Conservation (phyloP, 441 rosid species). For the Dalechampia spathulata region DNA sequence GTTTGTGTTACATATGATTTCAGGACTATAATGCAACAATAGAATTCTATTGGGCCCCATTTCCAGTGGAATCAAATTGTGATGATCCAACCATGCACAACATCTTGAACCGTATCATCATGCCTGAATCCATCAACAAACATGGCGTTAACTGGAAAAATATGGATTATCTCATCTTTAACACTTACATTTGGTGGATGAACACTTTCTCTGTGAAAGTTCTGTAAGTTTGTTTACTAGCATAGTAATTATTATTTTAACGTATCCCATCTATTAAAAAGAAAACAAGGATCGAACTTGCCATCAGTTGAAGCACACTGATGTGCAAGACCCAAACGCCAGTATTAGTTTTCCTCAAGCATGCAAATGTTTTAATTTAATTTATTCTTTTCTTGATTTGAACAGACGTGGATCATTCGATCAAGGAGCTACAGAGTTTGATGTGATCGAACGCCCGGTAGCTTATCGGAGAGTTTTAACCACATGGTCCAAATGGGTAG, state of each 20-base stretch:
- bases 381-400: not conserved
- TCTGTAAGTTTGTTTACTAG: constrained; percentile 57
- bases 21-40: constrained; percentile 87
- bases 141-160: constrained; percentile 71
- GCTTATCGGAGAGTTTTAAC: constrained; percentile 59
- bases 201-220: constrained; percentile 81
- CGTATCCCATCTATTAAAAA: no score
- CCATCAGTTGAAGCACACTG: no score
- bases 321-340: no score
- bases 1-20: no score
- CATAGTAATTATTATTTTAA: no score
- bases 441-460: constrained; percentile 60
- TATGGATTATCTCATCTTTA: constrained; percentile 78
- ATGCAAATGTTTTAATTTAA: no score
- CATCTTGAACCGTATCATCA: constrained; percentile 75
- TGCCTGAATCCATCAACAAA: constrained; percentile 78
- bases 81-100: constrained; percentile 82
- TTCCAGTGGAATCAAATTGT: constrained; percentile 84
- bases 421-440: constrained; percentile 60
- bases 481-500: constrained; percentile 88
- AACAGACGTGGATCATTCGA: constrained; percentile 83
- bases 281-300: no score
- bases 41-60: no score
- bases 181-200: constrained; percentile 99
- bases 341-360: no score